These are phyloP conservation scores for Penicillium nordicum DNA, from an alignment of 2,329 filamentous ascomycete genomes.

Conservation along the genomic window DNA sequence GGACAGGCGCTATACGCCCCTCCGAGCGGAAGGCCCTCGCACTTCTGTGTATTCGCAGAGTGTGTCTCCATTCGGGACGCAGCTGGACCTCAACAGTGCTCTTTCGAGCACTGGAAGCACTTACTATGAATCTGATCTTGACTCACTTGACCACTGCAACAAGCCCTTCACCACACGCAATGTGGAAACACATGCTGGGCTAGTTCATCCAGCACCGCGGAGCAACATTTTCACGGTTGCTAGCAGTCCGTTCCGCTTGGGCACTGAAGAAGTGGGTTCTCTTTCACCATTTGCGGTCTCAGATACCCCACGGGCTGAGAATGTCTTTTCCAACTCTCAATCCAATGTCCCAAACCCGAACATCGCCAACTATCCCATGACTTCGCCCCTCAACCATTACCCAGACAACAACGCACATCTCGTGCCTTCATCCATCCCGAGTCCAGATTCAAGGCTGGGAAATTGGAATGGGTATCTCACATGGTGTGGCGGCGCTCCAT, in stretches of 20 bases:
- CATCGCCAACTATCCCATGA: not conserved
- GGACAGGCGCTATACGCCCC: not conserved
- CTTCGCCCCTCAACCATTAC: not conserved
- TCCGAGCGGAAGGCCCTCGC: not conserved
- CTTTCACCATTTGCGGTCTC: conserved; percentile 7
- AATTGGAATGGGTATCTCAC: not conserved
- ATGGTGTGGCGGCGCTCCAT: not conserved
- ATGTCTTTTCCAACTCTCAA: not conserved
- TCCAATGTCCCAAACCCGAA: not conserved
- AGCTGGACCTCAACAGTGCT: not conserved
- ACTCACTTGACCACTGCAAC: not conserved
- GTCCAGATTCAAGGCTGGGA: not conserved
- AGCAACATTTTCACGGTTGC: not conserved
- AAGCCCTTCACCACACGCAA: not conserved
- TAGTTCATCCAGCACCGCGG: conserved; percentile 14
- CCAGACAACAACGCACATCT: not conserved
- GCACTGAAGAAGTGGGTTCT: conserved; percentile 9
- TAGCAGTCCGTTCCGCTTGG: conserved; percentile 9
- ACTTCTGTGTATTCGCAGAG: not conserved
- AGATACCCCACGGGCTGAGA: not conserved
- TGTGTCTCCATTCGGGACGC: not conserved
- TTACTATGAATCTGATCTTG: not conserved
- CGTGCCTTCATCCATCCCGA: not conserved
- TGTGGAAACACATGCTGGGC: not conserved
- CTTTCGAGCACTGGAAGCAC: not conserved